Evolutionary conservation across 495 filamentous ascomycete genomes (phyloP).

Genomic region (Collariella sp.): DNA sequence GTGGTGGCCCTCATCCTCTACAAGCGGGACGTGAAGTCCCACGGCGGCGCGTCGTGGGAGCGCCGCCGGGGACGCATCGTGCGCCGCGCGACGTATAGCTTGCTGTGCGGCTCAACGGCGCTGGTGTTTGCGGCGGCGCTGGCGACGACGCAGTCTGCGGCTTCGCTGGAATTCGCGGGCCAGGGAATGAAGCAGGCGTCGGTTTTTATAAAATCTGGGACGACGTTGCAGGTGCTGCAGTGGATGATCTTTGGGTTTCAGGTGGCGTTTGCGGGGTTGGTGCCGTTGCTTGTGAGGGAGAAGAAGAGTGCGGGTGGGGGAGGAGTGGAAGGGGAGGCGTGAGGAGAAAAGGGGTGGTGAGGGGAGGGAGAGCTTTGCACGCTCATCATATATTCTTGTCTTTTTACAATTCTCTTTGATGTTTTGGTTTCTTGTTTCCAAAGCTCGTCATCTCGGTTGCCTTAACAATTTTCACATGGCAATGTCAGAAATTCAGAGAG

Average conservation of each 20-base stretch:
- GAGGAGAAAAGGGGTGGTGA: background rate
- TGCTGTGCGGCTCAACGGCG: slow-evolving; percentile 17
- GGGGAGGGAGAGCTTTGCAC: too few species aligned
- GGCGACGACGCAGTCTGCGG: slow-evolving; percentile 21
- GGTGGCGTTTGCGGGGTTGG: slow-evolving; percentile 17
- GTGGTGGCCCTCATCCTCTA: slow-evolving; percentile 14
- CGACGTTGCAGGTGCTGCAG: slow-evolving; percentile 28
- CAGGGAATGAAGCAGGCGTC: slow-evolving; percentile 1
- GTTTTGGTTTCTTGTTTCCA: too few species aligned
- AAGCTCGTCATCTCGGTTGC: too few species aligned
- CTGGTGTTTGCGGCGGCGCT: slow-evolving; percentile 19
- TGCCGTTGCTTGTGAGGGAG: slow-evolving; percentile 16
- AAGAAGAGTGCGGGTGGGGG: background rate
- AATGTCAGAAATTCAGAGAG: too few species aligned
- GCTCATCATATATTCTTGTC: too few species aligned
- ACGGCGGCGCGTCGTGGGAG: slow-evolving; percentile 1
- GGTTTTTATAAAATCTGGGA: slow-evolving; percentile 19
- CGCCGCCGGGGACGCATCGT: slow-evolving; percentile 14
- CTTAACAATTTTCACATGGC: too few species aligned
- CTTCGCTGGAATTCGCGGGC: slow-evolving; percentile 17
- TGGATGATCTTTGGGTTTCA: slow-evolving; percentile 28
- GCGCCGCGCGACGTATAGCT: slow-evolving; percentile 18
- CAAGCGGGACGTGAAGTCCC: slow-evolving; percentile 9
- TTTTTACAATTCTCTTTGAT: too few species aligned
- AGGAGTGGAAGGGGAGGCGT: slow-evolving; percentile 6